Evolutionary conservation across 805 yeast species (phyloP), one percentile per base, ranked within the genome.

Genomic region (Yarrowia keelungensis): DNA sequence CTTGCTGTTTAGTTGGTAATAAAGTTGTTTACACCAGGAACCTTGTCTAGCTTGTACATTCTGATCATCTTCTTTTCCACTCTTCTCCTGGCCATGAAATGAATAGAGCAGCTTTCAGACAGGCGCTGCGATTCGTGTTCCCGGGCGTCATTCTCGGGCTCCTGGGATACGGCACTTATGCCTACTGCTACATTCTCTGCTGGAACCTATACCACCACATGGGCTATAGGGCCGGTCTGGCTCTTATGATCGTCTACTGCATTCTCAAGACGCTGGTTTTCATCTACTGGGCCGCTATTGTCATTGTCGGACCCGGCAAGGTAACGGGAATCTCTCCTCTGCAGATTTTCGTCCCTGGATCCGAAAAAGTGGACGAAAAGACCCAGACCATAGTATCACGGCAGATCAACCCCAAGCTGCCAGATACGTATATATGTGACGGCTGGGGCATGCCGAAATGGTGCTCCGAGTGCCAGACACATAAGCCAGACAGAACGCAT

Each of bases 391-490:
- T 49, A 2, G 56, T 49, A 79, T 2, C 74, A 76, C 10, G 54
- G 22, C 67, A 38, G 32, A 39, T 62, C 54, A 47, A 47, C 47
- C 56, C 67, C 4, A 46, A 47, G 0, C 82, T 87, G 1, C 95
- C 96, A 0, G 81, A 77, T 0, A 79, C 82, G 32, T 93, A 91
- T 75, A 75, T 83, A 16, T 90, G 97, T 75, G 92, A 90, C 75
- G 79, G 79, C 10, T 81, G 84, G 69, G 98, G 98, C 0, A 86
- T 83, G 71, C 96, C 97, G 0, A 80, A 81, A 36, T 93, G 90
- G 87, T 92, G 97, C 74, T 78, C 89, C 0, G 76, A 79, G 11
- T 91, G 97, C 75, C 80, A 84, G 59, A 83, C 88, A 5, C 77
- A 90, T 39, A 91, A 90, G 74, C 82, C 88, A 1, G 84, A 86